These are phyloP conservation scores for Saccharomyces paradoxus DNA, from an alignment of 805 yeast genomes.

Conservation along the genomic window DNA sequence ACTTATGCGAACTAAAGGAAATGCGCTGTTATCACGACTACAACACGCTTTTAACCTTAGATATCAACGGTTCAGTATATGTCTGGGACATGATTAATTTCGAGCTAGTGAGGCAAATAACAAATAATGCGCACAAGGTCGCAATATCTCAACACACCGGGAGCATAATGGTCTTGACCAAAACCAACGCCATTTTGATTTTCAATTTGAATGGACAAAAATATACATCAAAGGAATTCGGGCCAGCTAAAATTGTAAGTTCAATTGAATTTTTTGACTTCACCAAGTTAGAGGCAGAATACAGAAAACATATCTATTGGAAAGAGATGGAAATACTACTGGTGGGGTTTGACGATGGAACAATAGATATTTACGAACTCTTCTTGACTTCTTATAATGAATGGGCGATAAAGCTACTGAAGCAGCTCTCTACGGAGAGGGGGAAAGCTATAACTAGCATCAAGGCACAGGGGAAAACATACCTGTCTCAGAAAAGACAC, in stretches of 20 bases:
- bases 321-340: conserved; percentile 30
- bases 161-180: conserved; percentile 34
- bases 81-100: conserved; percentile 59
- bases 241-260: conserved; percentile 16
- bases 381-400: conserved; percentile 10
- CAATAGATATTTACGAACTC: conserved; percentile 28
- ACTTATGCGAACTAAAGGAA: conserved; percentile 38
- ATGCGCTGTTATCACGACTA: conserved; percentile 44
- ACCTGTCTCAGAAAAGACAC: conserved; percentile 5
- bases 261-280: conserved; percentile 22
- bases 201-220: conserved; percentile 49
- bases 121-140: conserved; percentile 23
- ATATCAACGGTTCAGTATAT: conserved; percentile 44
- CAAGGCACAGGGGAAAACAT: conserved; percentile 6
- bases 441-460: conserved; percentile 11
- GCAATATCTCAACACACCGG: conserved; percentile 52
- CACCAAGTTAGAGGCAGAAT: conserved; percentile 5
- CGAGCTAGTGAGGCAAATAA: conserved; percentile 38
- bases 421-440: conserved; percentile 18
- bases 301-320: conserved; percentile 35
- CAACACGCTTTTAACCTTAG: conserved; percentile 48
- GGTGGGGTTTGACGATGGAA: conserved; percentile 32
- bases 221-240: conserved; percentile 23
- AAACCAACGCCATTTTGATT: conserved; percentile 16
- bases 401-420: conserved; percentile 22